phyloP scores from a whole-genome alignment of 2,329 filamentous ascomycete genomes.

The Calonectria multiphialidica region DNA sequence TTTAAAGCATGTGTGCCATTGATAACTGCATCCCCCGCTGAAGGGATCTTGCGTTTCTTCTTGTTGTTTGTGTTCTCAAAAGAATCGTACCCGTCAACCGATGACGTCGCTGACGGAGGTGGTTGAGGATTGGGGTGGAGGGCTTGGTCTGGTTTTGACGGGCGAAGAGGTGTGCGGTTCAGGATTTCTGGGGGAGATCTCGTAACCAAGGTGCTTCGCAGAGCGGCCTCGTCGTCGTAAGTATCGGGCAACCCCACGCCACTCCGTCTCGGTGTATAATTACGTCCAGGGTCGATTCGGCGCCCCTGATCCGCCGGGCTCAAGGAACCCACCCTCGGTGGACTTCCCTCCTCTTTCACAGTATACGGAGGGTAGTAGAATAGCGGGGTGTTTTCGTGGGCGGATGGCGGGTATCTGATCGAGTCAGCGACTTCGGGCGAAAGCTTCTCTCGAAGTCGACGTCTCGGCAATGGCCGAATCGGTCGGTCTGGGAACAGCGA shows the following conservation, averaged over 20 bases:
- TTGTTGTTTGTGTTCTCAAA: constrained; percentile 99
- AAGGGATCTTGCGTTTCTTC: constrained; percentile 98
- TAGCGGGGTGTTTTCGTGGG: constrained; percentile 77
- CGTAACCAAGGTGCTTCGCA: constrained; percentile 54
- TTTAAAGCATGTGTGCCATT: constrained; percentile 54
- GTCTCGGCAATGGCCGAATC: constrained; percentile 92
- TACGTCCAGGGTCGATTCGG: constrained; percentile 38
- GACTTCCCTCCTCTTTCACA: constrained; percentile 59
- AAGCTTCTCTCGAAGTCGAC: constrained; percentile 87
- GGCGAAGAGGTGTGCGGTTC: constrained; percentile 55
- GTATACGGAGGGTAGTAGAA: constrained; percentile 73
- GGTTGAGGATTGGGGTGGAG: constrained; percentile 64
- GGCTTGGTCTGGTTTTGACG: constrained; percentile 58
- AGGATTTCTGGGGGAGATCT: constrained; percentile 61
- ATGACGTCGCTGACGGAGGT: constrained; percentile 76
- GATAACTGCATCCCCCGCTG: constrained; percentile 77
- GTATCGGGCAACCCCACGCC: constrained; percentile 67
- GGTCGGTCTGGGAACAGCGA: constrained; percentile 89
- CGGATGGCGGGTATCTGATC: constrained; percentile 84
- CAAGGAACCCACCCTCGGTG: constrained; percentile 32
- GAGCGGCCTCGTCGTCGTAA: constrained; percentile 68
- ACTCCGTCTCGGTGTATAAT: constrained; percentile 44
- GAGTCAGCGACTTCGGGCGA: constrained; percentile 86
- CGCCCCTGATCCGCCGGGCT: constrained; percentile 39
- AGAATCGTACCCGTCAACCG: constrained; percentile 91